Base-by-base conservation (phyloP, 2,329 filamentous ascomycete genomes). In the Cladosporium sp. region DNA sequence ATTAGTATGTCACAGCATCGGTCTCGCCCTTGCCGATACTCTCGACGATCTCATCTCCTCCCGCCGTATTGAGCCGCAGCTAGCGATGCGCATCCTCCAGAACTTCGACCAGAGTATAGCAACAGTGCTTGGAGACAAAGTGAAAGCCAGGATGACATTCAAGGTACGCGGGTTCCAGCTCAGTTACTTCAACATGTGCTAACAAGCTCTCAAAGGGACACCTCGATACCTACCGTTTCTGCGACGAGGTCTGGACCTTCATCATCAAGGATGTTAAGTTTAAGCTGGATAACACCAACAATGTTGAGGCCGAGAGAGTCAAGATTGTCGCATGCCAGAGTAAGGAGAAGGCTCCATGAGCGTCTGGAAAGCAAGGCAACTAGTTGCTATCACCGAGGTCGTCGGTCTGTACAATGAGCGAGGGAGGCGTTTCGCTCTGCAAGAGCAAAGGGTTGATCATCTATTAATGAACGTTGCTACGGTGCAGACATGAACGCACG, bases 221-320 rank as follows among this genome's bases (percentile, higher is more conserved):
- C 72, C 87, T 99, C 63, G 92, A 97, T 74, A 97, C 94, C 15
- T 99, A 99, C 80, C 89, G 94, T 67, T 99, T 99, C 83, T 99
- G 94, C 80, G 94, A 99, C 77, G 94, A 99, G 78, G 94, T 99
- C 60, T 99, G 94, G 94, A 99, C 94, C 1, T 99, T 99, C 75
- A 84, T 99, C 60, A 96, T 99, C 77, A 97, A 97, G 77, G 94
- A 97, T 66, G 92, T 97, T 58, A 92, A 88, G n/a, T 97, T 99
- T 80, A 99, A 99, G 79, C 88, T 97, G 79, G 93, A 97, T 68
- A 90, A 88, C 66, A 47, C 50, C 12, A 45, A 52, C 25, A 66
- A 70, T 58, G 42, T 85, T 84, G 59, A 84, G 86, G 92, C 92
- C 19, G 93, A 97, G 72, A 93, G 92, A 74, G 90, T 99, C 76